Evolutionary conservation across 2,329 filamentous ascomycete species (phyloP), one percentile per base, ranked within the genome.

Genomic region (Talaromyces rugulosus): DNA sequence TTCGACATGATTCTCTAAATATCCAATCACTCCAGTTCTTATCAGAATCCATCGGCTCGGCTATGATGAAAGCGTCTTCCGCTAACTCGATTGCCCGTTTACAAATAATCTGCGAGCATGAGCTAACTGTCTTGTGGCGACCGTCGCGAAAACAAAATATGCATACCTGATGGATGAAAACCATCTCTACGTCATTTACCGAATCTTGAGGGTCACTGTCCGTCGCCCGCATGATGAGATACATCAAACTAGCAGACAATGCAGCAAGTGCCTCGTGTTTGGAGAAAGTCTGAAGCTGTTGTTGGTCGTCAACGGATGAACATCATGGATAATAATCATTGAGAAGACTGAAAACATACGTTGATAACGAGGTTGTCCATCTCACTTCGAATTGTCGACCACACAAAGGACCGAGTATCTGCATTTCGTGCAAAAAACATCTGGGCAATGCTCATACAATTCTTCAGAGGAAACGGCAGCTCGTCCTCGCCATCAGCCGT

Each of bases 151-250:
- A 31, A 30, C 8, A 8, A 18, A 8, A 5, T 4, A 14, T 33
- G 50, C 27, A 16, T 33, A 53, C 50, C 50, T 53, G 50, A 53
- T 53, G 50, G 3, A 53, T 53, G 18, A 53, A 31, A 54, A 59
- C 51, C 27, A 62, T 28, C 18, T 59, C 61, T 16, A 59, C 33
- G n/a, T 62, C 61, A 16, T 56, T n/a, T 16, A 52, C n/a, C 7
- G 57, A 50, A 8, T 59, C 42, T n/a, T 44, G 57, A 12, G 23
- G 31, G 33, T n/a, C 42, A 18, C 33, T 53, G 6, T 59, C 61
- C n/a, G 59, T 59, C 12, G 61, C 61, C 14, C 61, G 61, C 61
- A 62, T 62, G n/a, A 62, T 62, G 51, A 62, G 27, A 52, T 59
- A 62, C 53, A 59, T 27, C 18, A 62, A 14, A 4, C 56, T 59